Base-by-base conservation (phyloP, 257 asterid genomes). In the Ballota nigra region DNA sequence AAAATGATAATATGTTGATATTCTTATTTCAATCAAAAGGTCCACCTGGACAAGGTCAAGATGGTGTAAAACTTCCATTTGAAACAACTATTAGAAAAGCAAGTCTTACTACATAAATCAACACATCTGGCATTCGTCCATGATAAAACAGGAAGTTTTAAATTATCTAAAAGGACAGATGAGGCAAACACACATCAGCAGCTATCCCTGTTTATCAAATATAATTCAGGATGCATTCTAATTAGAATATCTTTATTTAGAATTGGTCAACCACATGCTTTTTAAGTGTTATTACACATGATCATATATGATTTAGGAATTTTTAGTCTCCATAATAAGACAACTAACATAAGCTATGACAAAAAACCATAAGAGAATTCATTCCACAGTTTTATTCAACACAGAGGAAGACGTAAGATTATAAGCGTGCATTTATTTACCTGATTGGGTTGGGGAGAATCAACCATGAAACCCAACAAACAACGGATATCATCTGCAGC, bases 401-500 rank as follows among this genome's bases (percentile, higher is more conserved):
- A 66, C 22, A 26, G 52, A 38, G 26, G 58, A 68, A 64, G 67
- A 58, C n/a, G 55, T 68, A 24, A 23, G 31, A 40, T 16, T 12
- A 51, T 23, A 23, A 33, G 63, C 5, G 47, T 34, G 57, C 76
- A 70, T 40, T 78, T 82, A 91, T 40, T 78, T 83, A 94, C 98
- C 97, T 94, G 99, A 87, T 94, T 94, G 71, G 92, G 88, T 70
- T 94, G 99, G 68, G 99, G 98, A 68, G 96, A 91, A 82, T 91
- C 99, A 72, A 84, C 92, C 97, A 94, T 91, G 88, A 91, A 94
- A 58, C 99, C 96, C 72, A 94, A 91, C 79, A 94, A 88, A 83
- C 99, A 88, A 12, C 90, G 91, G 69, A 92, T 83, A 80, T 94
- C 98, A 63, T 86, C 90, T 51, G 80, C 80, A 69, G 98, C 99